Evolutionary conservation across 2,329 filamentous ascomycete genomes (phyloP), one percentile per base, ranked within the genome.

Genomic region (Lasiodiplodia hormozganensis): DNA sequence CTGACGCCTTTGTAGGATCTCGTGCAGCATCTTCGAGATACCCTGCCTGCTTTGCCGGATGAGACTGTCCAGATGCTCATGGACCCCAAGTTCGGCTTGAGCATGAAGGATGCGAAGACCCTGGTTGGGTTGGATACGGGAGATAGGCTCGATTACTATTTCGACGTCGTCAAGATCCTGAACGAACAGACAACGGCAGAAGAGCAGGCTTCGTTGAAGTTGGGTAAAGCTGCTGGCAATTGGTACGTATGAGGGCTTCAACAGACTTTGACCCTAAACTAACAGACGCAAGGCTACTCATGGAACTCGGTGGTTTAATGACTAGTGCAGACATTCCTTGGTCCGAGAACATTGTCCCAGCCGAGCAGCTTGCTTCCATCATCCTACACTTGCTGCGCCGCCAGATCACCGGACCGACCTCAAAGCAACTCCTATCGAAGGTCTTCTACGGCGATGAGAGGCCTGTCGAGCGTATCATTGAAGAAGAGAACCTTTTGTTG

Each of bases 91-190:
- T 94, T 92, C 73, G 88, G 88, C 0, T 82, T 99, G 14, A 91
- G 90, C 0, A 77, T 88, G 8, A 96, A 96, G 76, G 96, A 99
- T 75, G 94, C 95, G 1, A 87, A 92, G 71, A 92, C 94, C 0
- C 83, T 99, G 40, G 85, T 94, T 57, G 86, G 88, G 8, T 83
- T 97, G 0, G 92, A 98, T 71, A 87, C 91, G 67, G 94, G 94
- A 8, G 89, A 89, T 8, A 87, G 94, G 52, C 82, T 96, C 4
- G 90, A 97, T 72, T 97, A 94, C 78, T 96, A 94, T 75, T 90
- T 91, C 75, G 85, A 87, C 31, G 87, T 93, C 0, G 83, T 92
- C 21, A 73, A 70, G 53, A 65, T 70, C 57, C 74, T 77, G 16
- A 74, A 69, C 25, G 58, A 51, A 23, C 73, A 58, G 34, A 73